Evolutionary conservation across 306 rosid genomes (phyloP).

Genomic region (Castanopsis chinensis): DNA sequence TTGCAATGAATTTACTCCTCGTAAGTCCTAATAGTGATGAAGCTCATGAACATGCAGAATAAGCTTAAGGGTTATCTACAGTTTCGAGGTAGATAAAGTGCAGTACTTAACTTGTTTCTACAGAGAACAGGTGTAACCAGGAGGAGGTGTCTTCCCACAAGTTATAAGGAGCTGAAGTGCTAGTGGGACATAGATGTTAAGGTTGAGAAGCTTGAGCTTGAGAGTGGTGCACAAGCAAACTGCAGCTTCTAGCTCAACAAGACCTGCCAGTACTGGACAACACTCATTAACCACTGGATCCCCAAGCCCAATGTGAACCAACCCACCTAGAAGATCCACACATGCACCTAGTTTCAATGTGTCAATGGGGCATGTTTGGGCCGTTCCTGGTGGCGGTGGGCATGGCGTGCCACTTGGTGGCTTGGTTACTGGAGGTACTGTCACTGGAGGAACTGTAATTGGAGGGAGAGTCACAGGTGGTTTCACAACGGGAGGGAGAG

Average conservation of each 20-base stretch:
- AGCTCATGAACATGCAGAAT: background rate
- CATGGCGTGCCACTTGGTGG: slow-evolving; percentile 38
- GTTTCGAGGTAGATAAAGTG: background rate
- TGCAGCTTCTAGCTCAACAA: slow-evolving; percentile 78
- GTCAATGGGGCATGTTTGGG: slow-evolving; percentile 76
- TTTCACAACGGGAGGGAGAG: slow-evolving; percentile 12
- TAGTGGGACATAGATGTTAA: slow-evolving; percentile 69
- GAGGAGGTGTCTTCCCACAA: slow-evolving; percentile 93
- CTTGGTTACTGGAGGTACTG: slow-evolving; percentile 22
- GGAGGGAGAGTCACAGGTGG: slow-evolving; percentile 33
- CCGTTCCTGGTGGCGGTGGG: slow-evolving; percentile 39
- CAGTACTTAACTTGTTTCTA: slow-evolving; percentile 42
- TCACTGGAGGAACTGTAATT: slow-evolving; percentile 17
- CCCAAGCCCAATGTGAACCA: slow-evolving; percentile 75
- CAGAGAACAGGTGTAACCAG: slow-evolving; percentile 94
- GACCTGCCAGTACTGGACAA: slow-evolving; percentile 78
- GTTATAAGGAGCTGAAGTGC: slow-evolving; percentile 90
- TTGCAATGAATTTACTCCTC: background rate
- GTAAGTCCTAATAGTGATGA: background rate
- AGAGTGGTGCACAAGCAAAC: slow-evolving; percentile 91
- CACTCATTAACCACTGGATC: slow-evolving; percentile 75
- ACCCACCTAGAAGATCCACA: slow-evolving; percentile 74
- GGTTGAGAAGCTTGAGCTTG: slow-evolving; percentile 80
- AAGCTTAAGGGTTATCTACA: background rate
- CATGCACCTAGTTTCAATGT: slow-evolving; percentile 80